Evolutionary conservation across 2,329 filamentous ascomycete species (phyloP), one percentile per base, ranked within the genome.

Genomic region (Neofusicoccum parvum): DNA sequence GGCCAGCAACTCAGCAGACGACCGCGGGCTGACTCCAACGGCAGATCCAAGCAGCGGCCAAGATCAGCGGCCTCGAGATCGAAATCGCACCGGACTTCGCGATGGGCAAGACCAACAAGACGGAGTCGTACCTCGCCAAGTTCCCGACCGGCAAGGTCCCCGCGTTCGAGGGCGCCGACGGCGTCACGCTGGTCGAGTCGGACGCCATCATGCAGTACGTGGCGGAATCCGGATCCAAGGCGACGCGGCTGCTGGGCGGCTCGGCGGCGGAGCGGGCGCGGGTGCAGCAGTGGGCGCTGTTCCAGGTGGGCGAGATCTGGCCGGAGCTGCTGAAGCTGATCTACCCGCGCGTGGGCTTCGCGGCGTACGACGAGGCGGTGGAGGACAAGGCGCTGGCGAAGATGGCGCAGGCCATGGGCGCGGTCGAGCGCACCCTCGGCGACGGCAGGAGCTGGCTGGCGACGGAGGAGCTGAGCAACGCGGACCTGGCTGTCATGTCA

Each of bases 81-180:
- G 68, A 70, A 14, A 64, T 74, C 32, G 70, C 62, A 6, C 72
- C 76, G n/a, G 73, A 74, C 66, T 85, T 83, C 72, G 66, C 73
- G 46, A 77, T 82, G 68, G 72, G 74, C 64, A 72, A 76, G 54
- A 79, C 78, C 67, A 85, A 83, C 76, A 71, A 72, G 49, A 76
- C 74, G n/a, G 74, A 79, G 3, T 80, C 81, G 3, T 85, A 80
- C 75, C 72, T 81, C 14, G 67, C 79, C 73, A 85, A 85, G 69
- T 85, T 85, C 74, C 82, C 83, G 11, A 71, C 83, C 45, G 83
- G 82, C 70, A 85, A 85, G 70, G 80, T 85, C 9, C 83, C 83
- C 10, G 78, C 78, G 48, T 80, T 85, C 62, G 80, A 82, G 69
- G 76, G 76, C 39, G 74, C 81, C 20, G 81, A 84, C 68, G 83